Conservation (phyloP, 2,329 filamentous ascomycete species). For the Botrytis squamosa region DNA sequence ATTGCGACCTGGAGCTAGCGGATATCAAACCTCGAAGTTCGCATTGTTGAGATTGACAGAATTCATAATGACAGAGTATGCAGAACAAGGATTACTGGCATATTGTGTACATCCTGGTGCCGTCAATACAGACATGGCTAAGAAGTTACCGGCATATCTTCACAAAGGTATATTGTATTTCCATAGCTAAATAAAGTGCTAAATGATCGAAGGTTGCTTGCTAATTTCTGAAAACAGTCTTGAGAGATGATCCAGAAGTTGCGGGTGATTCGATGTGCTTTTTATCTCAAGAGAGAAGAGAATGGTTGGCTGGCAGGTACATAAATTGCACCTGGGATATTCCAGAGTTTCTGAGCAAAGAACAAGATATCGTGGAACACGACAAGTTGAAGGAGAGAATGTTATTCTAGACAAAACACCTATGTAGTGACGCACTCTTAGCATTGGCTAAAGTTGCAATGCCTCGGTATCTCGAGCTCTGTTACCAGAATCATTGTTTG, state of each 20-base stretch:
- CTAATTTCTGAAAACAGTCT: slow-evolving; percentile 24
- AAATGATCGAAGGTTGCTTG: background rate
- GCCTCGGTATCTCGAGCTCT: background rate
- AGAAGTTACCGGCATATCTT: slow-evolving; percentile 37
- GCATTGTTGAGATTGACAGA: slow-evolving; percentile 51
- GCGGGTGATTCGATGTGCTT: slow-evolving; percentile 46
- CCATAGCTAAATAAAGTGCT: background rate
- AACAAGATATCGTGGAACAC: slow-evolving; percentile 45
- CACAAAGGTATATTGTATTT: slow-evolving; percentile 30
- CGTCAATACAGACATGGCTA: slow-evolving; percentile 42
- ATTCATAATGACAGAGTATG: slow-evolving; percentile 48
- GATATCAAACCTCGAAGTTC: slow-evolving; percentile 51
- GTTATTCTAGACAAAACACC: slow-evolving; percentile 24
- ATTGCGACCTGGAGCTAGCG: slow-evolving; percentile 41
- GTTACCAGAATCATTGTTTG: background rate
- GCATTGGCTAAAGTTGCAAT: background rate
- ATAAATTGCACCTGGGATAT: slow-evolving; percentile 49
- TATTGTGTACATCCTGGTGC: slow-evolving; percentile 45
- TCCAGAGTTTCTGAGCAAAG: slow-evolving; percentile 44
- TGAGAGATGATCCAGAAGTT: slow-evolving; percentile 43
- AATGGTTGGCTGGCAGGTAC: slow-evolving; percentile 50
- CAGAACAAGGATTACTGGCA: slow-evolving; percentile 43
- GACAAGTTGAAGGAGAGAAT: slow-evolving; percentile 40
- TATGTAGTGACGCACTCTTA: background rate
- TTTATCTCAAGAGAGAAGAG: slow-evolving; percentile 43